A percentile compares a stretch with the other conserved stretches of the same genome.
Evolutionary conservation across 2,329 filamentous ascomycete species (phyloP).

Genomic region (Monosporascus sp.): DNA sequence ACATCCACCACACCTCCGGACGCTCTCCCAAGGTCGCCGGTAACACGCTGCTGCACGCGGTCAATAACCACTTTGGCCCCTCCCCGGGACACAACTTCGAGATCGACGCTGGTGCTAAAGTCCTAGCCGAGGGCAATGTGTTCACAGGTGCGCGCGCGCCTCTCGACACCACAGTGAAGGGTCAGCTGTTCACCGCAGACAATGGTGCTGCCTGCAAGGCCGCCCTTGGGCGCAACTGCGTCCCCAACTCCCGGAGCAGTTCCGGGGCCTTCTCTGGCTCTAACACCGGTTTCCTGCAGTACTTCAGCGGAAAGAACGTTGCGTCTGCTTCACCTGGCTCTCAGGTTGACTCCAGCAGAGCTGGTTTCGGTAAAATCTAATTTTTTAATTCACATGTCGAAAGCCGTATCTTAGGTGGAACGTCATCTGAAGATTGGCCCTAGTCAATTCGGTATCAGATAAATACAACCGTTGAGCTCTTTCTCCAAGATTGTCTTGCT

Average conservation of each 20-base stretch:
- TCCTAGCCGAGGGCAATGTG: conserved; percentile 45
- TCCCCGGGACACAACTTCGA: conserved; percentile 41
- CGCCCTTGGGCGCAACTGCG: conserved; percentile 43
- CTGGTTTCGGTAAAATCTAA: conserved; percentile 43
- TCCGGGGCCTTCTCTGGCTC: conserved; percentile 32
- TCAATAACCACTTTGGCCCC: conserved; percentile 37
- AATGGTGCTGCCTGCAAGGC: conserved; percentile 37
- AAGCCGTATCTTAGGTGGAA: too few species aligned
- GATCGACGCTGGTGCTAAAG: conserved; percentile 28
- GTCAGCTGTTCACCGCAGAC: conserved; percentile 29
- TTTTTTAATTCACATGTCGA: too few species aligned
- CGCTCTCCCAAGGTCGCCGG: conserved; percentile 36
- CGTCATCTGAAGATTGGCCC: too few species aligned
- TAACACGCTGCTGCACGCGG: conserved; percentile 29
- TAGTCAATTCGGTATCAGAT: too few species aligned
- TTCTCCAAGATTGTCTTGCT: too few species aligned
- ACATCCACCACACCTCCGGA: conserved; percentile 37
- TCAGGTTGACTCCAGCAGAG: conserved; percentile 31
- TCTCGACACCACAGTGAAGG: conserved; percentile 26
- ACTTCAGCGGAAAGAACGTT: conserved; percentile 47
- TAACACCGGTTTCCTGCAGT: conserved; percentile 40
- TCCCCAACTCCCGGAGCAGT: conserved; percentile 42
- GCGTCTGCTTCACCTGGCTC: conserved; percentile 35
- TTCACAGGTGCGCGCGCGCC: conserved; percentile 40
- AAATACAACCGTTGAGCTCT: too few species aligned